Conservation (phyloP, 208 protist species). For the Spironucleus salmonicida region DNA sequence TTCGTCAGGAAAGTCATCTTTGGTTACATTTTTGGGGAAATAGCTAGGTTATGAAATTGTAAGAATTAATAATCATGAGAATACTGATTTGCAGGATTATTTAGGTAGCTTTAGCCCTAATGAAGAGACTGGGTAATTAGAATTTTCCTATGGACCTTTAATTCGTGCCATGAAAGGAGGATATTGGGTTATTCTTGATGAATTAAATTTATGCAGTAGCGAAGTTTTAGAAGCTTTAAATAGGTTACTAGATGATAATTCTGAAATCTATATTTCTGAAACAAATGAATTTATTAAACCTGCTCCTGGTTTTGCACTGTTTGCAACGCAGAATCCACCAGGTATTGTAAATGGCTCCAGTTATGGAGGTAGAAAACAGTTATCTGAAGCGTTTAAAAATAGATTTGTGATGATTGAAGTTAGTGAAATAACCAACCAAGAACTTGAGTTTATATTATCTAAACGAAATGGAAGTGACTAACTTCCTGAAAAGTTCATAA, state of each 20-base stretch:
- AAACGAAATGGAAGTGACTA: slow-evolving; percentile 60
- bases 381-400: slow-evolving; percentile 97
- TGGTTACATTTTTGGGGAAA: slow-evolving; percentile 93
- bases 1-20: slow-evolving; percentile 81
- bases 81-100: slow-evolving; percentile 99
- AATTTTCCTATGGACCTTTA: slow-evolving; percentile 64
- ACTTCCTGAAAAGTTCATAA: slow-evolving; percentile 66
- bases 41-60: slow-evolving; percentile 89
- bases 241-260: slow-evolving; percentile 97
- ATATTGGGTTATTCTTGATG: slow-evolving; percentile 98
- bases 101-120: slow-evolving; percentile 87
- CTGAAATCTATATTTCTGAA: slow-evolving; percentile 94
- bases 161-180: slow-evolving; percentile 58
- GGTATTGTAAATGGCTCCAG: no score
- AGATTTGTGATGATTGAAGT: slow-evolving; percentile 95
- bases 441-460: slow-evolving; percentile 83
- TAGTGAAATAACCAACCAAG: slow-evolving; percentile 87
- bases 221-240: slow-evolving; percentile 99
- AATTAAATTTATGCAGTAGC: slow-evolving; percentile 97
- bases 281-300: slow-evolving; percentile 86
- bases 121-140: slow-evolving; percentile 66
- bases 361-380: slow-evolving; percentile 88
- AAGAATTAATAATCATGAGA: slow-evolving; percentile 99
- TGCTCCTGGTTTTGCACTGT: slow-evolving; percentile 92
- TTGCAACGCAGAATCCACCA: slow-evolving; percentile 99